Evolutionary conservation across 2,329 filamentous ascomycete genomes (phyloP).

Genomic region (Pleomassaria siparia): DNA sequence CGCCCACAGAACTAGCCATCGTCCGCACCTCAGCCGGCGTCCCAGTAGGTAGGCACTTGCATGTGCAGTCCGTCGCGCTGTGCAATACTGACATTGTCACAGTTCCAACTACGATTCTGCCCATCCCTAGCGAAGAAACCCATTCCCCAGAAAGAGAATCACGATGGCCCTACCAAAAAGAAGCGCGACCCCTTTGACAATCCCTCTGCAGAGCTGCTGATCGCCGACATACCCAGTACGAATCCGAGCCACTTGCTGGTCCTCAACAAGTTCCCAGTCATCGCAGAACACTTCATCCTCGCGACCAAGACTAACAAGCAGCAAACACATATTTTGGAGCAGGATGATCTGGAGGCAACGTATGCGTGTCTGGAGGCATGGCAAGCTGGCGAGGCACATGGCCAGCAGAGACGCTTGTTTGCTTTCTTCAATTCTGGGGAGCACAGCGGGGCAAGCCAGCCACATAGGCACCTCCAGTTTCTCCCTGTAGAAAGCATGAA

Average conservation of each 20-base stretch:
- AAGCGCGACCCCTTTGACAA: constrained; percentile 64
- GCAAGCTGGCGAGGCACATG: constrained; percentile 28
- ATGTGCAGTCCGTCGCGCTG: neutral
- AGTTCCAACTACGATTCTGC: constrained; percentile 76
- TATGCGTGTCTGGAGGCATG: constrained; percentile 65
- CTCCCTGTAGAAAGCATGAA: constrained; percentile 67
- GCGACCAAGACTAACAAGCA: constrained; percentile 63
- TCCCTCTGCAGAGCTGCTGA: constrained; percentile 56
- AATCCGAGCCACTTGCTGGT: constrained; percentile 62
- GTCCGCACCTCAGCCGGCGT: constrained; percentile 40
- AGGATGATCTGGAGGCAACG: constrained; percentile 61
- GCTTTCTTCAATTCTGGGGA: constrained; percentile 72
- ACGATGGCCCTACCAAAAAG: constrained; percentile 19
- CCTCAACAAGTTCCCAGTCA: constrained; percentile 74
- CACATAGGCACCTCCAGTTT: constrained; percentile 73
- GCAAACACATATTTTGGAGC: constrained; percentile 66
- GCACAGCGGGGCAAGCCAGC: constrained; percentile 70
- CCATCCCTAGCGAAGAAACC: constrained; percentile 70
- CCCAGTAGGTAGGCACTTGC: constrained; percentile 33
- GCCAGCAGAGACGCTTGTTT: constrained; percentile 51
- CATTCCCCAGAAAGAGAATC: constrained; percentile 42
- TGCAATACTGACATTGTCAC: constrained; percentile 15
- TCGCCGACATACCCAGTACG: constrained; percentile 52
- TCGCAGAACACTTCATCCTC: constrained; percentile 71
- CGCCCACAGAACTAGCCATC: constrained; percentile 42